Percentiles rank a stretch among this genome's conserved stretches.
Evolutionary conservation across 2,329 filamentous ascomycete genomes (phyloP).

Genomic region (Dissoconium aciculare): DNA sequence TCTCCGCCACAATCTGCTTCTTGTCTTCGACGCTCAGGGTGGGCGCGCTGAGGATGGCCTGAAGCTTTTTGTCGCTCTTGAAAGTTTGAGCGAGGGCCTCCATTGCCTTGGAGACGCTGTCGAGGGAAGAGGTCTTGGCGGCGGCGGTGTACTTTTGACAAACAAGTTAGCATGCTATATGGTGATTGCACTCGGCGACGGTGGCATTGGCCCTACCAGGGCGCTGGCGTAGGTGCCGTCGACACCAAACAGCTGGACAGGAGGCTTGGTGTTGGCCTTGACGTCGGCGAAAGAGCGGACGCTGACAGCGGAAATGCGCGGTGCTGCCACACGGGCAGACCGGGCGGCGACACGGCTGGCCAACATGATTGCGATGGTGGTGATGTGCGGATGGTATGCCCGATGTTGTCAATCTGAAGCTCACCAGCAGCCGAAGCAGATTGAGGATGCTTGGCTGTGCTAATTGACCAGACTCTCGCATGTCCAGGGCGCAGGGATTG

Average conservation of each 20-base stretch:
- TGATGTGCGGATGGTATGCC: slow-evolving; percentile 2
- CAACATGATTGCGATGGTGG: slow-evolving; percentile 35
- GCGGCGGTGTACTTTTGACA: slow-evolving; percentile 75
- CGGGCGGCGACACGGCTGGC: slow-evolving; percentile 41
- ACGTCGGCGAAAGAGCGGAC: slow-evolving; percentile 63
- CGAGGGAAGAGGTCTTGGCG: slow-evolving; percentile 72
- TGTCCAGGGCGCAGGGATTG: neutral
- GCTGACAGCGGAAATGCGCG: slow-evolving; percentile 46
- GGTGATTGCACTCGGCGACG: neutral
- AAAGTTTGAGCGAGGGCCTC: slow-evolving; percentile 54
- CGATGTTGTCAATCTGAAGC: neutral
- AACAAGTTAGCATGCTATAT: slow-evolving; percentile 3
- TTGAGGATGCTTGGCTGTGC: slow-evolving; percentile 1
- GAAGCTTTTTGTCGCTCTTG: slow-evolving; percentile 71
- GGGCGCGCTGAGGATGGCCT: slow-evolving; percentile 59
- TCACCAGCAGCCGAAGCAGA: neutral
- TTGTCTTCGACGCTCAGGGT: slow-evolving; percentile 70
- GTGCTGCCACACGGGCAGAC: slow-evolving; percentile 40
- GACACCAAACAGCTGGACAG: slow-evolving; percentile 81
- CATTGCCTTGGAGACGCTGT: slow-evolving; percentile 70
- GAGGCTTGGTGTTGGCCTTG: slow-evolving; percentile 55
- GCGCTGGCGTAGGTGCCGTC: slow-evolving; percentile 98
- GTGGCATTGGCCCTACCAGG: slow-evolving; percentile 53
- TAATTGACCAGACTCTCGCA: neutral
- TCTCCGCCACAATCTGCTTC: slow-evolving; percentile 68